Evolutionary conservation across 1,139 yeast species (phyloP).

Genomic region (Taiozyma sp.): DNA sequence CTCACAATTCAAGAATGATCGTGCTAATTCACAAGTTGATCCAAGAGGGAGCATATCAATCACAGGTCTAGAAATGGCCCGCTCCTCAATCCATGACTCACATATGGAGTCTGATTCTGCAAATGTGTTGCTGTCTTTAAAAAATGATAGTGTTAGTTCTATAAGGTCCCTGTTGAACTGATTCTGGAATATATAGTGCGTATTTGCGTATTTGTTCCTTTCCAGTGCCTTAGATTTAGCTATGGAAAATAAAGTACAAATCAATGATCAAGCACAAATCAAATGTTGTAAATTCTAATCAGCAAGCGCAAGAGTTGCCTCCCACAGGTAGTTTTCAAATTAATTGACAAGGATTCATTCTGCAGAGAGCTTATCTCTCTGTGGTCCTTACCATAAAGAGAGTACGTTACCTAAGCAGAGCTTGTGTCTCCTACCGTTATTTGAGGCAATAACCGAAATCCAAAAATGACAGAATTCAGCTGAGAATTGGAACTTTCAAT

Average conservation of each 20-base stretch:
- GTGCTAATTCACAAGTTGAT: neutral
- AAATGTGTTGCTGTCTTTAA: constrained; percentile 37
- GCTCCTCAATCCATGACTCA: neutral
- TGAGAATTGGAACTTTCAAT: neutral
- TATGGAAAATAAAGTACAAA: too few relatives aligned
- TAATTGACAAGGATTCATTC: too few relatives aligned
- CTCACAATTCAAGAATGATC: neutral
- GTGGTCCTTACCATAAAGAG: neutral
- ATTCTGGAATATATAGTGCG: too few relatives aligned
- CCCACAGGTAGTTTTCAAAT: too few relatives aligned
- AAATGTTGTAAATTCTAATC: too few relatives aligned
- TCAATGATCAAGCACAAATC: too few relatives aligned
- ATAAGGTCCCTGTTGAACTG: constrained; percentile 20
- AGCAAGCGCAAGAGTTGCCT: too few relatives aligned
- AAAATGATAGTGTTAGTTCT: constrained; percentile 35
- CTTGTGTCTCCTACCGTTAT: neutral
- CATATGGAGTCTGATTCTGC: constrained; percentile 27
- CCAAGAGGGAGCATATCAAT: neutral
- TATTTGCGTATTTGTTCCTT: too few relatives aligned
- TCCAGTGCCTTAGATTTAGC: too few relatives aligned
- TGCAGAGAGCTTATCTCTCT: neutral
- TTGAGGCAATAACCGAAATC: neutral
- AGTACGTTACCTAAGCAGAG: neutral
- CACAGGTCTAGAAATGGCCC: neutral
- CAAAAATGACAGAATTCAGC: neutral